phyloP scores from a whole-genome alignment of 2,329 filamentous ascomycete genomes.

The Claviceps citrina region DNA sequence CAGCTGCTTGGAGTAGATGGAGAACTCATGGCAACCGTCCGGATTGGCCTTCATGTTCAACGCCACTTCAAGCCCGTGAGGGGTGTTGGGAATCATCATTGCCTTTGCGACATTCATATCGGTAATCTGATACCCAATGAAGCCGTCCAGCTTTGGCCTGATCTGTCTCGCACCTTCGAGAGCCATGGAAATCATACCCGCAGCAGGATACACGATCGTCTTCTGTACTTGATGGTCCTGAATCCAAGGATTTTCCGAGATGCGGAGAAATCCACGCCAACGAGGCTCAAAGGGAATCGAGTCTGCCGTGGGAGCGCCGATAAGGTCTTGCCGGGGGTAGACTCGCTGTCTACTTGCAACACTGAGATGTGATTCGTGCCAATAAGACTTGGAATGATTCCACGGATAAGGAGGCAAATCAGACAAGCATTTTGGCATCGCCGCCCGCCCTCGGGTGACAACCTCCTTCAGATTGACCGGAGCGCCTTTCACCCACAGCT shows the following conservation, averaged over 20 bases:
- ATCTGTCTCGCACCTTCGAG: conserved; percentile 31
- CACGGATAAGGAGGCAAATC: conserved; percentile 38
- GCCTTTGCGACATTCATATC: conserved; percentile 33
- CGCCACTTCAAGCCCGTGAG: conserved; percentile 34
- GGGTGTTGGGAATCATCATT: conserved; percentile 32
- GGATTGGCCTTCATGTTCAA: conserved; percentile 26
- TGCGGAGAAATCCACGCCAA: conserved; percentile 34
- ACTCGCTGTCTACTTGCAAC: conserved; percentile 27
- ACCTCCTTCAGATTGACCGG: conserved; percentile 18
- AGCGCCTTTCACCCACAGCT: conserved; percentile 23
- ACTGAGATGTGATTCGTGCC: conserved; percentile 36
- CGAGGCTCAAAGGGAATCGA: conserved; percentile 29
- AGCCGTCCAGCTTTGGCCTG: conserved; percentile 10
- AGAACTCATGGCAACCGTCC: conserved; percentile 18
- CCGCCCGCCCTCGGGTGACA: conserved; percentile 9
- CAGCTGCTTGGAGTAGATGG: conserved; percentile 30
- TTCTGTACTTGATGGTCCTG: conserved; percentile 35
- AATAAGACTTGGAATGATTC: conserved; percentile 37
- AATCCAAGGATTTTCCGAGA: conserved; percentile 37
- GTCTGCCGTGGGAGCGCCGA: conserved; percentile 30
- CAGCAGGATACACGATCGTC: conserved; percentile 33
- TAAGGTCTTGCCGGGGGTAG: conserved; percentile 33
- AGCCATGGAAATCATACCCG: conserved; percentile 34
- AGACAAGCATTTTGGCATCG: conserved; percentile 20
- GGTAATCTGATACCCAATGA: conserved; percentile 27